Evolutionary conservation across 768 basidiomycete genomes (phyloP), one percentile per base, ranked within the genome.

Genomic region (Boletellus ananas): DNA sequence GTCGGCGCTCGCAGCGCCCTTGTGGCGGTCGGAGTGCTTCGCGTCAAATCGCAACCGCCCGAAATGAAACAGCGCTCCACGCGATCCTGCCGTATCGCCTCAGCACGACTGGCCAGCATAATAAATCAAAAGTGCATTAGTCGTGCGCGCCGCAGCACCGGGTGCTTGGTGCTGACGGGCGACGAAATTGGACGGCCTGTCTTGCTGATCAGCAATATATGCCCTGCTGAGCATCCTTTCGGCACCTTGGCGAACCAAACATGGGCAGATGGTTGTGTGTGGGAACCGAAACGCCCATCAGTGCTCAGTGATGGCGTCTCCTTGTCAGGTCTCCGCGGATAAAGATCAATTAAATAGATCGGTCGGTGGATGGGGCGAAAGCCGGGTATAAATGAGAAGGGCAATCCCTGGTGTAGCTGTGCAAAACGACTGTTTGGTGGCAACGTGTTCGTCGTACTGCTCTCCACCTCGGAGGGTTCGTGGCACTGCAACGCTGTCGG

Each of bases 371-470:
- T 31, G 20, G 23, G 37, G 11, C 13, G 17, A 20, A 43, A 14
- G 37, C 21, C 17, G 39, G 33, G 17, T 18, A 2, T 51, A 18
- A 44, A 46, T 34, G 2, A 42, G 44, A 42, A 37, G 37, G 21
- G 34, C 36, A 14, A 20, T 27, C 25, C 46, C 25, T 37, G 45
- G 47, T 25, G 44, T 17, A 52, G 45, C 46, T 51, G 54, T 45
- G 54, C 37, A 23, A 25, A 4, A 46, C 31, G 33, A 47, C 14
- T n/a, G 46, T 36, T 34, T 33, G 29, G 47, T 29, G 25, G 38
- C 36, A 64, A 64, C 62, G 62, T 64, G 62, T 62, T 56, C 48
- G 43, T 49, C 48, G 47, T 50, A 43, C 44, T 42, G 56, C 53
- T 55, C 46, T 54, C 54, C 47, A 33, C 49, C 55, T 58, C 46